A percentile compares a stretch with the other conserved stretches of the same genome.
These are phyloP conservation scores for Mycosarcoma maydis DNA, from an alignment of 1,284 basidiomycete genomes.

Conservation along the genomic window DNA sequence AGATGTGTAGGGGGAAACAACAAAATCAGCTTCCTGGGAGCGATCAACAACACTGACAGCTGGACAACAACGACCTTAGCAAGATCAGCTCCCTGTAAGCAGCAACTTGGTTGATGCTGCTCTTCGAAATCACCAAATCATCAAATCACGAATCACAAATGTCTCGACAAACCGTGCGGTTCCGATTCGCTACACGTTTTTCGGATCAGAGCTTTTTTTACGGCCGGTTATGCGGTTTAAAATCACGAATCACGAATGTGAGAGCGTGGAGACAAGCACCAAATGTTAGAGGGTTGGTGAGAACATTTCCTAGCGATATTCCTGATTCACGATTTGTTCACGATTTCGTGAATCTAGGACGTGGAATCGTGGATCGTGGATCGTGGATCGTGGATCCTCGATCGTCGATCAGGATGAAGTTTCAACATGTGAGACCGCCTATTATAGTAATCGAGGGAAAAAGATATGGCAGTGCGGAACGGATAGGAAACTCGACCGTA, in stretches of 20 bases:
- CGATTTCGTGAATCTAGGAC: no score
- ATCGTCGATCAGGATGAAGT: no score
- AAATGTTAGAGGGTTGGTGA: no score
- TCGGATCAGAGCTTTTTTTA: background rate
- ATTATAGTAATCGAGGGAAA: background rate
- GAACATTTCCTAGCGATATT: no score
- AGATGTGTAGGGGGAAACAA: background rate
- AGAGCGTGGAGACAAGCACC: no score
- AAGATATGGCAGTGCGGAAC: constrained; percentile 12
- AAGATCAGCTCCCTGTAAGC: background rate
- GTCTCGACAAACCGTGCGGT: constrained; percentile 30
- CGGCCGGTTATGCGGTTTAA: constrained; percentile 25
- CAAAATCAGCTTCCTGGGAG: background rate
- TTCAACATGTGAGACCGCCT: background rate
- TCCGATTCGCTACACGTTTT: constrained; percentile 22
- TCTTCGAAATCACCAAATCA: background rate
- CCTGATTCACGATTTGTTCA: no score
- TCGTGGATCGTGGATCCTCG: no score
- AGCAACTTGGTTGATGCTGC: no score
- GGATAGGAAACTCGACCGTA: constrained; percentile 45
- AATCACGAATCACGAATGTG: no score
- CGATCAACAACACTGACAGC: constrained; percentile 1
- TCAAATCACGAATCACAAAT: background rate
- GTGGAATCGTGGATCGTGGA: background rate
- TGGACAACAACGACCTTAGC: background rate